Evolutionary conservation across 2,329 filamentous ascomycete species (phyloP).

Genomic region (Beauveria asiatica): DNA sequence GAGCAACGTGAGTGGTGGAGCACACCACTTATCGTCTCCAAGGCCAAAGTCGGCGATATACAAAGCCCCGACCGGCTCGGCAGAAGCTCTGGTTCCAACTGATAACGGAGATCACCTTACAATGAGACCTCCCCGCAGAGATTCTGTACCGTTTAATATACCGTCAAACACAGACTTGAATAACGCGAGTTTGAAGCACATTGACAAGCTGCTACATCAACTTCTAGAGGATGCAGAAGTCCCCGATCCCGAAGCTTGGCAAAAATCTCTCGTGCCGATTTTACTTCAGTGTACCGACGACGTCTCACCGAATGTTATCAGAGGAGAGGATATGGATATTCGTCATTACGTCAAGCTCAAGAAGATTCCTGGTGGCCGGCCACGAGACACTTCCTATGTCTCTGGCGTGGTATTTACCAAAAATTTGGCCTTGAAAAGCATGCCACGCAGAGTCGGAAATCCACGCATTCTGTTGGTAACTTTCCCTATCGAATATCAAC

Average conservation of each 20-base stretch:
- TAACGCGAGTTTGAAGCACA: conserved; percentile 77
- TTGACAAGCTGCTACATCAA: conserved; percentile 75
- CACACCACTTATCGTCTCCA: conserved; percentile 62
- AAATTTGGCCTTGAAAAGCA: conserved; percentile 91
- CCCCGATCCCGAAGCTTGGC: conserved; percentile 69
- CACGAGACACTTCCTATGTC: conserved; percentile 89
- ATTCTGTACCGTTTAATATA: conserved; percentile 69
- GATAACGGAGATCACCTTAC: conserved; percentile 37
- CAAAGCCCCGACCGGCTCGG: conserved; percentile 45
- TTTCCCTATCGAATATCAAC: conserved; percentile 91
- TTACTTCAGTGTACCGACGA: conserved; percentile 87
- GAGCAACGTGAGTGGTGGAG: conserved; percentile 61
- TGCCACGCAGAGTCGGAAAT: conserved; percentile 76
- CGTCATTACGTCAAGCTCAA: conserved; percentile 96
- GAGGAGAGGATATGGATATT: conserved; percentile 93
- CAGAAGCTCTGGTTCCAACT: conserved; percentile 40
- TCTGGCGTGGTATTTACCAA: conserved; percentile 97
- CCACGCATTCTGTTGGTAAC: conserved; percentile 88
- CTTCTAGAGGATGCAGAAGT: conserved; percentile 70
- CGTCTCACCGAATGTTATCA: conserved; percentile 83
- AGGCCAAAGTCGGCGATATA: conserved; percentile 51
- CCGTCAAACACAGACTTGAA: conserved; percentile 78
- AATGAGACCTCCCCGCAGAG: conserved; percentile 60
- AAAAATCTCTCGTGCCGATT: conserved; percentile 83
- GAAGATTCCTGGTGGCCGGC: conserved; percentile 83